Evolutionary conservation across 768 basidiomycete species (phyloP), one percentile per base, ranked within the genome.

Genomic region (Cyclocybe aegerita): DNA sequence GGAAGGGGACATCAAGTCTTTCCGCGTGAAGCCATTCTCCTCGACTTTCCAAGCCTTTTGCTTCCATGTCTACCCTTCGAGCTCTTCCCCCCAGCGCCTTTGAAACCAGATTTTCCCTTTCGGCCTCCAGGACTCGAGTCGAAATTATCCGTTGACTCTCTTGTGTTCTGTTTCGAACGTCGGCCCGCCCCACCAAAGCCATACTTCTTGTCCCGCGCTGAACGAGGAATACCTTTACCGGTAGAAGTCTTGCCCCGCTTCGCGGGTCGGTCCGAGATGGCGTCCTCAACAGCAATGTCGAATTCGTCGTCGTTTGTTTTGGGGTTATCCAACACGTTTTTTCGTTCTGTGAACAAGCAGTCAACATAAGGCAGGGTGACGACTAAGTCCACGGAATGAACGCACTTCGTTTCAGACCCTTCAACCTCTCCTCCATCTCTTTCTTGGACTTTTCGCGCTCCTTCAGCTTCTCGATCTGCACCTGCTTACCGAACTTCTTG

Each of bases 401-500:
- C 83, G 50, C 67, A 96, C 94, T 97, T 70, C 93, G 79, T 73
- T 98, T 97, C 55, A 98, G 80, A 6, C 84, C 83, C 62, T 93
- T 88, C 16, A 94, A 73, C 37, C 85, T 75, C 60, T 95, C 93
- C 50, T 88, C 87, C 80, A 96, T 87, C 31, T 93, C 90, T 73
- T 95, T 97, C 78, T 94, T 95, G 50, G 84, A 81, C 63, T 75
- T 79, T 67, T 94, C 88, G 39, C 96, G 76, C 74, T 96, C 92
- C 66, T 93, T 91, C 57, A 92, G 76, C 68, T 94, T 94, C 74
- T 98, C 95, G 34, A 90, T 70, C 70, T 99, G 97, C 9, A 98
- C 93, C 68, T 98, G 92, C 69, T 98, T 99, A 17, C 96, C 96
- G 62, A 92, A 97, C 76, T 98, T 98, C 77, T 98, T 98, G 48